Evolutionary conservation across 345 rosid genomes (phyloP).

Genomic region (Barbarea vulgaris): DNA sequence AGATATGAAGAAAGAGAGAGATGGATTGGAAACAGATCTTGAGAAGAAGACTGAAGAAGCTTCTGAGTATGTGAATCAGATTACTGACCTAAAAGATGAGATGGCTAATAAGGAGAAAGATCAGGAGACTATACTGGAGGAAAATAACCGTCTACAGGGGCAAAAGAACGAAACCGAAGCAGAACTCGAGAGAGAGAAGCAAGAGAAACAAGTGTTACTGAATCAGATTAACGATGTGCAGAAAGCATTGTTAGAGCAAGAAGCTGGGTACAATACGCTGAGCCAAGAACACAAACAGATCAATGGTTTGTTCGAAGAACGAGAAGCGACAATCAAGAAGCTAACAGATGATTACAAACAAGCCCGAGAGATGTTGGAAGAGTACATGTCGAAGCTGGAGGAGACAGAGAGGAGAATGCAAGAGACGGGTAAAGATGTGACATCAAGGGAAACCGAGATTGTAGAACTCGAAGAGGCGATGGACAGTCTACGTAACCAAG

Average conservation of each 20-base stretch:
- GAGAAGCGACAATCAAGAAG: slow-evolving; percentile 44
- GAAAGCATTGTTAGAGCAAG: slow-evolving; percentile 46
- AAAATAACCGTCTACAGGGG: slow-evolving; percentile 32
- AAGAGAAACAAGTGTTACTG: slow-evolving; percentile 49
- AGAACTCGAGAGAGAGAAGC: slow-evolving; percentile 57
- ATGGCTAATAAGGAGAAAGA: slow-evolving; percentile 29
- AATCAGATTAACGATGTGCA: slow-evolving; percentile 48
- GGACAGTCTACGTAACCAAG: slow-evolving; percentile 66
- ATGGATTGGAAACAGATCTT: slow-evolving; percentile 39
- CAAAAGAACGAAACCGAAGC: slow-evolving; percentile 49
- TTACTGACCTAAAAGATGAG: slow-evolving; percentile 46
- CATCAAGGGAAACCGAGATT: slow-evolving; percentile 49
- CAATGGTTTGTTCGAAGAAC: slow-evolving; percentile 44
- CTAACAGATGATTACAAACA: slow-evolving; percentile 50
- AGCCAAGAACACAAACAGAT: slow-evolving; percentile 54
- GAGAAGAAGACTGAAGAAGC: slow-evolving; percentile 18
- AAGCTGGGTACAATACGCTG: slow-evolving; percentile 46
- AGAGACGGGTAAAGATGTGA: slow-evolving; percentile 44
- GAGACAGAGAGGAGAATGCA: slow-evolving; percentile 59
- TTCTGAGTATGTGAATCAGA: slow-evolving; percentile 49
- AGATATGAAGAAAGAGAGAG: slow-evolving; percentile 46
- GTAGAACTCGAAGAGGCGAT: slow-evolving; percentile 57
- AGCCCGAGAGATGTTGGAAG: slow-evolving; percentile 49
- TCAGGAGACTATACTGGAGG: slow-evolving; percentile 44
- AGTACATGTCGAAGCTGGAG: slow-evolving; percentile 45